Percentiles rank a stretch among this genome's conserved stretches.
These are phyloP conservation scores for Diaporthe sp. DNA, from an alignment of 2,329 filamentous ascomycete genomes.

Conservation along the genomic window DNA sequence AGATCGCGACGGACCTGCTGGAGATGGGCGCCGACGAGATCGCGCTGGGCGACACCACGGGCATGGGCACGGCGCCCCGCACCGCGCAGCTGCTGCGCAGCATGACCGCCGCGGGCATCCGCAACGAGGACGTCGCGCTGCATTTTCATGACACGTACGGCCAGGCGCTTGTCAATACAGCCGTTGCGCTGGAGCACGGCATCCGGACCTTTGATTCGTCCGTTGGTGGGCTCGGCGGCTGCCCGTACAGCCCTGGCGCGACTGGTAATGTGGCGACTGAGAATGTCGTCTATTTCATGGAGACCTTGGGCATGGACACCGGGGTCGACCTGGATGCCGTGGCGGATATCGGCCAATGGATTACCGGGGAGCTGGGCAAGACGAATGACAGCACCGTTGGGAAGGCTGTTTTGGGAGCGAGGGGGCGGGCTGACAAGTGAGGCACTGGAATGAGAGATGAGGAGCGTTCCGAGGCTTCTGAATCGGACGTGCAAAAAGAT, in stretches of 20 bases:
- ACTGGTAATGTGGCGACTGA: constrained; percentile 91
- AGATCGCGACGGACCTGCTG: constrained; percentile 78
- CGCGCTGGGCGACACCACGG: constrained; percentile 89
- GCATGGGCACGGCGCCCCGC: constrained; percentile 85
- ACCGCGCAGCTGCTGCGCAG: constrained; percentile 76
- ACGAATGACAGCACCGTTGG: constrained; percentile 77
- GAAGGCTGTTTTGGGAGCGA: constrained; percentile 71
- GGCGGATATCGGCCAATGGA: constrained; percentile 80
- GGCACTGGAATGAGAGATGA: neutral
- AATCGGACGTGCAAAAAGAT: constrained; percentile 1
- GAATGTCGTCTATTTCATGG: constrained; percentile 84
- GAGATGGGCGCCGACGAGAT: constrained; percentile 94
- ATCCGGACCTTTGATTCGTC: constrained; percentile 85
- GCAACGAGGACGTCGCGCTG: constrained; percentile 79
- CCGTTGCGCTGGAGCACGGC: constrained; percentile 82
- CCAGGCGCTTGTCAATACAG: constrained; percentile 85
- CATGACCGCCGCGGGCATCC: constrained; percentile 76
- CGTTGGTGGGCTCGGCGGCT: constrained; percentile 85
- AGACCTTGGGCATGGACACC: constrained; percentile 81
- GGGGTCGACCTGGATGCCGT: constrained; percentile 79
- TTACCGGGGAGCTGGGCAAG: constrained; percentile 74
- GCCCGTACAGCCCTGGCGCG: constrained; percentile 87
- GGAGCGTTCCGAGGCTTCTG: neutral
- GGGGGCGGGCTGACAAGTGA: constrained; percentile 43
- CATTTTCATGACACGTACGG: constrained; percentile 94